Evolutionary conservation across 257 asterid genomes (phyloP).

Genomic region (Cynanchum wilfordii): DNA sequence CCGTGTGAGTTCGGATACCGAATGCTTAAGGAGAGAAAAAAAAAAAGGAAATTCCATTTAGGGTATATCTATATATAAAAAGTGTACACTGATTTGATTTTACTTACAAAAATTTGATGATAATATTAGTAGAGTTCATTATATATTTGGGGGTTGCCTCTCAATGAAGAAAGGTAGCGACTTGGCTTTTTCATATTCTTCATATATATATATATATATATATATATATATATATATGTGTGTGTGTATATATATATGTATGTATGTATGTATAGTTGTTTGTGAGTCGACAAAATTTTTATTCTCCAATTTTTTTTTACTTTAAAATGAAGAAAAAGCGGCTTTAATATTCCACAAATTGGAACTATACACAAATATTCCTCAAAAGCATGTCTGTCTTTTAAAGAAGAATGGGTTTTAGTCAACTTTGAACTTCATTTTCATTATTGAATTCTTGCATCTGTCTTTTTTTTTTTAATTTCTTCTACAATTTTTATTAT

Average conservation of each 20-base stretch:
- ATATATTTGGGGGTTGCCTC: conserved; percentile 14
- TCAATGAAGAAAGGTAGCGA: conserved; percentile 29
- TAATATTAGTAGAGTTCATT: conserved; percentile 1
- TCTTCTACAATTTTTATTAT: conserved; percentile 10
- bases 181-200: not conserved
- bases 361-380: not conserved
- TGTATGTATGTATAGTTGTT: not conserved
- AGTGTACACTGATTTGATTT: not conserved
- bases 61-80: not conserved
- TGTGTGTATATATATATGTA: too few relatives aligned
- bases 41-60: not conserved
- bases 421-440: conserved; percentile 28
- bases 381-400: conserved; percentile 7
- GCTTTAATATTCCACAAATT: conserved; percentile 17
- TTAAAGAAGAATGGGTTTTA: not conserved
- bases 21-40: too few relatives aligned
- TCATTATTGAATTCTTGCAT: conserved; percentile 5
- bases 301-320: not conserved
- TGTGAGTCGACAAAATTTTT: conserved; percentile 4
- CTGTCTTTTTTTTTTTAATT: not conserved
- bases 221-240: too few relatives aligned
- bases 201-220: not conserved
- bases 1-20: too few relatives aligned
- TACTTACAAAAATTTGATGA: not conserved
- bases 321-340: conserved; percentile 24